Conservation (phyloP, 2,329 filamentous ascomycete genomes). For the Penicillium sp. region DNA sequence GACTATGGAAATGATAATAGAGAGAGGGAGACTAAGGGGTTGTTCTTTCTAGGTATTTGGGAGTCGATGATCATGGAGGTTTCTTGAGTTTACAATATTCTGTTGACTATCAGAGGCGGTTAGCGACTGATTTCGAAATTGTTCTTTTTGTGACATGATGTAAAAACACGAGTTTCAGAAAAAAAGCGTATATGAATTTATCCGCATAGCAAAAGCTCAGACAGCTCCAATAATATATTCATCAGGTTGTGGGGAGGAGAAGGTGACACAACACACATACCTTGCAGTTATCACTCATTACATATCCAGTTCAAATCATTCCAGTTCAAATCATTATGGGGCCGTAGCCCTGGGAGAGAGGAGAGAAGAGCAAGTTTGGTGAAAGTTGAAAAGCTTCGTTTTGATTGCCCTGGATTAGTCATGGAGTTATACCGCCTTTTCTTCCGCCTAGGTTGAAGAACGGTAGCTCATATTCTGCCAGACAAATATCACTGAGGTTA, state of each 20-base stretch:
- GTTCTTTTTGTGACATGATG: conserved; percentile 1
- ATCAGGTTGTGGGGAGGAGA: conserved; percentile 46
- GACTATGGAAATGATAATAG: conserved; percentile 16
- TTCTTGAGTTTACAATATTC: conserved; percentile 34
- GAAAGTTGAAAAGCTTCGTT: conserved; percentile 2
- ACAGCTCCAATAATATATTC: conserved; percentile 75
- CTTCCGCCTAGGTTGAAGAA: not conserved
- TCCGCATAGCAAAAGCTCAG: conserved; percentile 62
- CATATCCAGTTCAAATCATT: conserved; percentile 20
- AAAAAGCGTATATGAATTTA: conserved; percentile 55
- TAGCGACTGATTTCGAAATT: conserved; percentile 20
- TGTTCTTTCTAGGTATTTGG: conserved; percentile 8
- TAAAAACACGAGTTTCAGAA: conserved; percentile 22
- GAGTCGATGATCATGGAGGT: conserved; percentile 32
- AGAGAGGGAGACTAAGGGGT: conserved; percentile 7
- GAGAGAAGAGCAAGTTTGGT: conserved; percentile 12
- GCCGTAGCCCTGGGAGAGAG: conserved; percentile 31
- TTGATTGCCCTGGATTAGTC: conserved; percentile 22
- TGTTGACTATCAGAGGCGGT: conserved; percentile 28
- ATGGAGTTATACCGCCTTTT: not conserved
- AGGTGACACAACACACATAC: conserved; percentile 21
- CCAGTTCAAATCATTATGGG: conserved; percentile 20
- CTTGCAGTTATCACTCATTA: conserved; percentile 30
- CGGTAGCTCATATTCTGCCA: conserved; percentile 1
- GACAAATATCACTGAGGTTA: not conserved